Base-by-base conservation (phyloP, 1,284 basidiomycete genomes). In the Trametes pubescens region DNA sequence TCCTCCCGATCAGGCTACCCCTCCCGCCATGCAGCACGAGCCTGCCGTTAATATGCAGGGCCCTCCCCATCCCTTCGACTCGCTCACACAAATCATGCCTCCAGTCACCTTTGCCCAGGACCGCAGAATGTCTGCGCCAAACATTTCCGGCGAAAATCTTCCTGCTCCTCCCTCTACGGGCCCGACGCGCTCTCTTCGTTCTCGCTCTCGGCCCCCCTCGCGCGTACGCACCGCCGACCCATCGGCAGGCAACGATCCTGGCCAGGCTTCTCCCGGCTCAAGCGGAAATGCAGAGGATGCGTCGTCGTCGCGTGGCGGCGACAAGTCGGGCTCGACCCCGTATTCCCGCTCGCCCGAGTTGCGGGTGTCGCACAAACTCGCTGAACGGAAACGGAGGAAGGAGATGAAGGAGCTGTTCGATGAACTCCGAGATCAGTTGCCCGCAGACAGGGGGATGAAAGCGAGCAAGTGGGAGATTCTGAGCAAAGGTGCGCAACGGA, bases 371-470 rank as follows among this genome's bases (percentile, higher is more conserved):
- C 96, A 98, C 80, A 98, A 98, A 75, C 86, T 98, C 22, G 96
- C 96, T 2, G 96, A 98, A 79, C 82, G 96, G 65, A 98, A 98
- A 78, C 82, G 96, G 69, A 85, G 96, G 75, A 97, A 96, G 80
- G 96, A 98, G 79, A 98, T 98, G 96, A 96, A 96, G 75, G 95
- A 98, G 65, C 77, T 98, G 53, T 98, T 98, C 74, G 96, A 98
- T 72, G 96, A 98, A 77, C 80, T 98, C 64, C 86, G 94, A 61
- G 95, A 96, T 76, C 89, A 93, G 69, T 81, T 98, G 37, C 96
- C 96, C 3, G 91, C 92, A 49, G 94, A 96, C 77, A 85, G 94
- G 61, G 94, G 93, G 38, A 92, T 95, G 89, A 97, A 98, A 76
- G 91, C 94, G 22, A 95, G 93, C 80, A 98, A 98, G 80, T 98